Conservation (phyloP, 257 asterid genomes). For the Gentiana macrophylla region DNA sequence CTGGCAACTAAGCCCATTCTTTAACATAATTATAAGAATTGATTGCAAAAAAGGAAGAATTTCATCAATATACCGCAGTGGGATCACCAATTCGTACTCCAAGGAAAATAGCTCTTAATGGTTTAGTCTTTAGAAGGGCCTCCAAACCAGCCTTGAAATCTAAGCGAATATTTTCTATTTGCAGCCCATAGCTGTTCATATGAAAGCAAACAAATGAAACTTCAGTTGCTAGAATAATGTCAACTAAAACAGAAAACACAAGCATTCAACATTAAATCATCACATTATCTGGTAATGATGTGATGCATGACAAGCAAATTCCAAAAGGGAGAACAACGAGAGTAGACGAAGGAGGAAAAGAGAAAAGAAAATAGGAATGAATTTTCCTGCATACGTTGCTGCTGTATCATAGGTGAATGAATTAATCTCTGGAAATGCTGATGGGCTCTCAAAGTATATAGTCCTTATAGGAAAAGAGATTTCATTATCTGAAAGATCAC, state of each 20-base stretch:
- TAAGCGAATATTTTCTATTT: conserved; percentile 72
- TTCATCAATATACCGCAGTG: conserved; percentile 53
- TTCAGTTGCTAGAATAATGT: conserved; percentile 5
- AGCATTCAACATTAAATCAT: conserved; percentile 1
- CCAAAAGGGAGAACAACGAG: conserved; percentile 1
- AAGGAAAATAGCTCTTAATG: conserved; percentile 80
- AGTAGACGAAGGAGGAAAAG: background rate
- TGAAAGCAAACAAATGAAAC: conserved; percentile 11
- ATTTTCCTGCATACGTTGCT: conserved; percentile 29
- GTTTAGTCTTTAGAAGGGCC: conserved; percentile 62
- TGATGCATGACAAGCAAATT: background rate
- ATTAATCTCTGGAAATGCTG: conserved; percentile 89
- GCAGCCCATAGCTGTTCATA: conserved; percentile 59
- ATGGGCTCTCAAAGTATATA: conserved; percentile 78
- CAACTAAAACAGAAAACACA: background rate
- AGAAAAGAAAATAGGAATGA: background rate
- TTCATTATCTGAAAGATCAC: conserved; percentile 34
- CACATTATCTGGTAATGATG: background rate
- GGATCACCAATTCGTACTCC: conserved; percentile 97
- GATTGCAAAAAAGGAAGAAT: conserved; percentile 5
- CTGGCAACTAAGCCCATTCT: background rate
- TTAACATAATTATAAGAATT: background rate
- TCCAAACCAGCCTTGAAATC: conserved; percentile 91
- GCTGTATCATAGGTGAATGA: conserved; percentile 83
- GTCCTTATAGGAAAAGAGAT: conserved; percentile 54